A percentile compares a stretch with the other conserved stretches of the same genome.
phyloP scores from a whole-genome alignment of 2,329 filamentous ascomycete species.

The Myriangium duriaei region DNA sequence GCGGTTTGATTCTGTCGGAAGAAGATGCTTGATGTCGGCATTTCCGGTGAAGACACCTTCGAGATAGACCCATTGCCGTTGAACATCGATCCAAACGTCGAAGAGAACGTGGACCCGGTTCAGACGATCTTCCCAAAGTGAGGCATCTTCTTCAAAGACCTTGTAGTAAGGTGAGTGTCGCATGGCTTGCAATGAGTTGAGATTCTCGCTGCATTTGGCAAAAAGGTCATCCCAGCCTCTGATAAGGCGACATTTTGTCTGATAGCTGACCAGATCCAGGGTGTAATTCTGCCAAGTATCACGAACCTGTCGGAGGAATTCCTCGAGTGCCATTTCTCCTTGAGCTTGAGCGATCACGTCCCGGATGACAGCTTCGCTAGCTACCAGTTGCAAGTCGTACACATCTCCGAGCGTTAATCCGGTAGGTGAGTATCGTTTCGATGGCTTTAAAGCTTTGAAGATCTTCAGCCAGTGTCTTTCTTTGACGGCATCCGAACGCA shows the following conservation, averaged over 20 bases:
- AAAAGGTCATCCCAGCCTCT: slow-evolving; percentile 97
- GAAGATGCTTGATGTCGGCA: slow-evolving; percentile 93
- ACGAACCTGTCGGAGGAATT: slow-evolving; percentile 90
- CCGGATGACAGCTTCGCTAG: slow-evolving; percentile 76
- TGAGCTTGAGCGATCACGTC: slow-evolving; percentile 93
- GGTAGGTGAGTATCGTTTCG: slow-evolving; percentile 84
- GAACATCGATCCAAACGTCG: slow-evolving; percentile 99
- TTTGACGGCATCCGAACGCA: slow-evolving; percentile 92
- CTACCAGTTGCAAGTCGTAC: slow-evolving; percentile 87
- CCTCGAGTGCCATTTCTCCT: slow-evolving; percentile 95
- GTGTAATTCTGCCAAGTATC: slow-evolving; percentile 95
- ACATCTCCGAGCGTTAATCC: slow-evolving; percentile 97
- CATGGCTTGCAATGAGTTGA: slow-evolving; percentile 98
- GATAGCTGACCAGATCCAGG: slow-evolving; percentile 89
- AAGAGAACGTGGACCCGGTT: slow-evolving; percentile 96
- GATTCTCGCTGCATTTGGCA: slow-evolving; percentile 93
- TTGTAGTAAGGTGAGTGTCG: slow-evolving; percentile 98
- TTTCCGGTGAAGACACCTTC: slow-evolving; percentile 99
- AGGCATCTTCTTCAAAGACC: slow-evolving; percentile 95
- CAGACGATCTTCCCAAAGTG: slow-evolving; percentile 93
- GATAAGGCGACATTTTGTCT: slow-evolving; percentile 95
- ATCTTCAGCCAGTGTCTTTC: slow-evolving; percentile 97
- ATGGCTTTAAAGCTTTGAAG: slow-evolving; percentile 87
- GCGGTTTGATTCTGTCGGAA: slow-evolving; percentile 89
- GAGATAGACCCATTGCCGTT: slow-evolving; percentile 98